phyloP scores from a whole-genome alignment of 1,284 basidiomycete species.

The Marasmius oreades region DNA sequence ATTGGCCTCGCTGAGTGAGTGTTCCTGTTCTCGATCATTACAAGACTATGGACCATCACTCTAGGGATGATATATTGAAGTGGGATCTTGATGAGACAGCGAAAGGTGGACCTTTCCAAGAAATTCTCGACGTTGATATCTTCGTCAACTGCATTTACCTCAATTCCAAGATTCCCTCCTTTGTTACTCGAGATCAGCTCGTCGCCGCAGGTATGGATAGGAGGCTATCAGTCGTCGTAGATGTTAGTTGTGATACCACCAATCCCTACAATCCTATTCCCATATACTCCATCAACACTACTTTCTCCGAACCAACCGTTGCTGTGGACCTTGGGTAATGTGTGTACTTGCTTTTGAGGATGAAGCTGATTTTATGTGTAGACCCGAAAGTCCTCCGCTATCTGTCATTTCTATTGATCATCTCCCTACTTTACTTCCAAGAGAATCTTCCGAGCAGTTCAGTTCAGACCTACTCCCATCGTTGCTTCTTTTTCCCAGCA shows the following conservation, averaged over 20 bases:
- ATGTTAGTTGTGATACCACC: conserved; percentile 99
- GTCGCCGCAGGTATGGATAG: conserved; percentile 67
- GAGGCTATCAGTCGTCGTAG: conserved; percentile 83
- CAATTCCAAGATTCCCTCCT: conserved; percentile 83
- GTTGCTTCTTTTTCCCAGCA: conserved; percentile 72
- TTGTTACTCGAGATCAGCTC: conserved; percentile 79
- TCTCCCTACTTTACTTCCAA: conserved; percentile 91
- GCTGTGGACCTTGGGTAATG: conserved; percentile 78
- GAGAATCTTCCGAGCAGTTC: conserved; percentile 97
- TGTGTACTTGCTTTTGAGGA: neutral
- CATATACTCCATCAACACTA: conserved; percentile 94
- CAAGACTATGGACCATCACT: conserved; percentile 1
- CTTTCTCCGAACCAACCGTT: conserved; percentile 92
- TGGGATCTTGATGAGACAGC: conserved; percentile 98
- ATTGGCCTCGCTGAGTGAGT: conserved; percentile 86
- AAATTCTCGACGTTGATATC: conserved; percentile 96
- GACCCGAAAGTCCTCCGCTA: conserved; percentile 59
- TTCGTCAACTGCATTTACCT: conserved; percentile 99
- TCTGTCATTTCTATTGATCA: conserved; percentile 98
- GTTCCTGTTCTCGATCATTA: conserved; percentile 9
- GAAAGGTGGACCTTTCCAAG: conserved; percentile 95
- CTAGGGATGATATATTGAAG: conserved; percentile 90
- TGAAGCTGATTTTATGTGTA: conserved; percentile 22
- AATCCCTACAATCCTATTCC: conserved; percentile 99
- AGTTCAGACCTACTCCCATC: conserved; percentile 88